Evolutionary conservation across 208 protist genomes (phyloP).

Genomic region (Trichomonas vaginalis): DNA sequence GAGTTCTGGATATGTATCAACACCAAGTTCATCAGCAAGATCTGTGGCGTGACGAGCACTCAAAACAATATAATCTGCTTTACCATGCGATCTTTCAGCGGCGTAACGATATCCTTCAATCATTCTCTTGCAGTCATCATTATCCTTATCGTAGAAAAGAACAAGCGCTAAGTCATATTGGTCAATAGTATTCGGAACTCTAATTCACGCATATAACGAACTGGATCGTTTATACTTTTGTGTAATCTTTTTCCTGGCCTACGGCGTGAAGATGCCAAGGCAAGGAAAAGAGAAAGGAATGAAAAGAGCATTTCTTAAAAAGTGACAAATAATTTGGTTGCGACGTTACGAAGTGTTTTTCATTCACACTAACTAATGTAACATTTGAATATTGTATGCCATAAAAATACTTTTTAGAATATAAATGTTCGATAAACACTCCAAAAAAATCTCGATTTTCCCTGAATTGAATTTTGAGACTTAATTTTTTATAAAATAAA

Average conservation of each 20-base stretch:
- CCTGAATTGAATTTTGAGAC: too few species aligned
- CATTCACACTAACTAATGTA: too few species aligned
- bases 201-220: background rate
- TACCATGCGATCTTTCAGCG: background rate
- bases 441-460: too few species aligned
- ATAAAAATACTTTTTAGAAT: too few species aligned
- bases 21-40: conserved; percentile 1
- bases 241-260: background rate
- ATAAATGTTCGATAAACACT: too few species aligned
- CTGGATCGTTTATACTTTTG: background rate
- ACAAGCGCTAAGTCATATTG: background rate
- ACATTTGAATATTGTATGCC: too few species aligned
- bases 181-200: background rate
- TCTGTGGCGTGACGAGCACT: background rate
- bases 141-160: background rate
- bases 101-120: background rate
- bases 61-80: background rate
- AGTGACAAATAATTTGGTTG: background rate
- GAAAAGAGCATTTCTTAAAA: background rate
- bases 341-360: background rate
- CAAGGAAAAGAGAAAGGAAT: background rate
- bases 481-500: too few species aligned
- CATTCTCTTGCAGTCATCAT: background rate
- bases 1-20: background rate
- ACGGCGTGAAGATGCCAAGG: background rate